phyloP scores from a whole-genome alignment of 352 stramenopile genomes.

The Pythium pectinolyticum region DNA sequence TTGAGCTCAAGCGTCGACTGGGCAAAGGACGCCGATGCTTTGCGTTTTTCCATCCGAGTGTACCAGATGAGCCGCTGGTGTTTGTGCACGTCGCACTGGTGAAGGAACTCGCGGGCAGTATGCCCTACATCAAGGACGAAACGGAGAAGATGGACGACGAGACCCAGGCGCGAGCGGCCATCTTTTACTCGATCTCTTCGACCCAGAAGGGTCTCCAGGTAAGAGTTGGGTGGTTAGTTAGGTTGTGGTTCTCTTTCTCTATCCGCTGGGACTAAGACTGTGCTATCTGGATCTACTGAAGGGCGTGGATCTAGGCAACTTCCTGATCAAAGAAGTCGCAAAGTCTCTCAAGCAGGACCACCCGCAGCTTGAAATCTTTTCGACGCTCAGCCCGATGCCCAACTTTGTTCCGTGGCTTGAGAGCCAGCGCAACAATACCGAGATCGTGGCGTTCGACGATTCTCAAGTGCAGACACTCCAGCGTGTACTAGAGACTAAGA shows the following conservation, averaged over 20 bases:
- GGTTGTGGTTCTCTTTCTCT: neutral
- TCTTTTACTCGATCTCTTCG: conserved; percentile 97
- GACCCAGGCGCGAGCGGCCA: conserved; percentile 70
- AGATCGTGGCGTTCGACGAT: conserved; percentile 34
- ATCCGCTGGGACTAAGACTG: too few relatives aligned
- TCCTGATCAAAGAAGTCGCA: conserved; percentile 95
- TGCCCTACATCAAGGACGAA: conserved; percentile 88
- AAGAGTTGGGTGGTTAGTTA: too few relatives aligned
- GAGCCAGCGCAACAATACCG: conserved; percentile 58
- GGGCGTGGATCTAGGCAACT: conserved; percentile 94
- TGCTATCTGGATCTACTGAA: conserved; percentile 25
- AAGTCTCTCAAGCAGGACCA: conserved; percentile 74
- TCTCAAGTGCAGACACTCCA: conserved; percentile 7
- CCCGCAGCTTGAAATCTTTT: conserved; percentile 82
- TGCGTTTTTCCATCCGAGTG: conserved; percentile 93
- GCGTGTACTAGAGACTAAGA: neutral
- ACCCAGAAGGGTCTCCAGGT: conserved; percentile 90
- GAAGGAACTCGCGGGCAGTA: conserved; percentile 85
- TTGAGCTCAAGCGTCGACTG: conserved; percentile 91
- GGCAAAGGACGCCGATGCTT: conserved; percentile 89
- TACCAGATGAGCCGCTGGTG: conserved; percentile 92
- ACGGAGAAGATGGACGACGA: conserved; percentile 67
- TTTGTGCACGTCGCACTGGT: conserved; percentile 95
- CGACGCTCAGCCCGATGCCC: conserved; percentile 94
- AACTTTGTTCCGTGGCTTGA: conserved; percentile 92